Evolutionary conservation across 371 early-diverging fungal species (phyloP), one percentile per base, ranked within the genome.

Genomic region (Lichtheimia hyalospora): DNA sequence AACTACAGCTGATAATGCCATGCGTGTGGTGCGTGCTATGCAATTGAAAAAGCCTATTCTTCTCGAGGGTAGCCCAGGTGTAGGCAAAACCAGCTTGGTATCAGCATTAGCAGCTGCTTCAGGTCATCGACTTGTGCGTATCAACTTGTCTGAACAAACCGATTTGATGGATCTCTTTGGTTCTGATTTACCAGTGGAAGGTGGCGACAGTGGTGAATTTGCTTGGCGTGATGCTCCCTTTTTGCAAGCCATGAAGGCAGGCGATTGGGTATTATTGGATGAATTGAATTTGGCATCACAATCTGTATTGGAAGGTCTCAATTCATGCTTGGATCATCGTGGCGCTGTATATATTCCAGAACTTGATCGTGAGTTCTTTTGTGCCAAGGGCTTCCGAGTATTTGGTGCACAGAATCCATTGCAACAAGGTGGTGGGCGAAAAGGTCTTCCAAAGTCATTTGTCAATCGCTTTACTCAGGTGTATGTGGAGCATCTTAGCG

Each of bases 151-250:
- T 21, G 99, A 99, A 64, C 98, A 99, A 71, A 99, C 99, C 0
- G 99, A 99, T 72, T 73, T 99, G 64, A 94, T 93, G 87, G 99
- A 99, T 79, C 81, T 99, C 43, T 95, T 99, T 81, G 99, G 99
- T 58, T 90, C 95, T 14, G 98, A 98, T 81, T 75, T 98, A 55
- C 99, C 99, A 2, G 94, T 93, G 0, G 97, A 96, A 70, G 92
- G 89, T 40, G 93, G 93, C 10, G 75, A 75, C 25, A 88, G 87
- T 54, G 93, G 95, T 39, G 91, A 92, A 66, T 97, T 98, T 74
- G 92, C 92, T 8, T 98, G 98, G 98, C 79, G 95, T 60, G 97
- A 98, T 68, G 98, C 99, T 15, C 96, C 97, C 5, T 98, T 99
- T 69, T 78, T 99, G 62, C 85, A 88, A 60, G 99, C 96, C 7